Conservation (phyloP, 2,329 filamentous ascomycete genomes). For the Botrytis medusae region DNA sequence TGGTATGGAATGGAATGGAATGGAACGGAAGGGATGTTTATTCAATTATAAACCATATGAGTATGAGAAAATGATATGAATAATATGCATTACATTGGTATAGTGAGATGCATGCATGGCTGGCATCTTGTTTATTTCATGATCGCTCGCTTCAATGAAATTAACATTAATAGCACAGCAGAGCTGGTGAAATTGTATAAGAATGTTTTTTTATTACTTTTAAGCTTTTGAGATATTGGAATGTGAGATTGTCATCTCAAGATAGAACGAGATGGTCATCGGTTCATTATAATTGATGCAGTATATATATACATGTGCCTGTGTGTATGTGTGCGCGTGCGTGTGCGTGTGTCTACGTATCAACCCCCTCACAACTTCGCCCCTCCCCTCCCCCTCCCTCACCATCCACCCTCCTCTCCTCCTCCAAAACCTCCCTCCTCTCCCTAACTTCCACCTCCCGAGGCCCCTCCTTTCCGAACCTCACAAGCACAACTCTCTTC, state of each 20-base stretch:
- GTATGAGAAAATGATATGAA: background rate
- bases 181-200: background rate
- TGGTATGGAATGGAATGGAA: too few species aligned
- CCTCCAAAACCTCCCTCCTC: slow-evolving; percentile 51
- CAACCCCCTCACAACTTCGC: slow-evolving; percentile 47
- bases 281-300: background rate
- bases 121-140: too few species aligned
- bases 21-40: background rate
- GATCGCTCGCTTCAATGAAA: too few species aligned
- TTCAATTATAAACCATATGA: background rate
- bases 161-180: background rate
- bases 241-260: background rate
- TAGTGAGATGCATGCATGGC: background rate
- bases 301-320: too few species aligned
- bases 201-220: background rate
- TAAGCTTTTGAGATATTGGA: background rate
- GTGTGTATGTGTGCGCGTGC: too few species aligned
- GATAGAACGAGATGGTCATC: background rate
- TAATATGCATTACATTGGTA: background rate
- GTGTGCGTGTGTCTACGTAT: too few species aligned
- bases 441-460: slow-evolving; percentile 53
- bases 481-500: slow-evolving; percentile 58
- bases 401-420: slow-evolving; percentile 43
- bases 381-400: slow-evolving; percentile 48
- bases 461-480: slow-evolving; percentile 52